These are phyloP conservation scores for Tulasnella calospora DNA, from an alignment of 768 basidiomycete species.

Conservation along the genomic window DNA sequence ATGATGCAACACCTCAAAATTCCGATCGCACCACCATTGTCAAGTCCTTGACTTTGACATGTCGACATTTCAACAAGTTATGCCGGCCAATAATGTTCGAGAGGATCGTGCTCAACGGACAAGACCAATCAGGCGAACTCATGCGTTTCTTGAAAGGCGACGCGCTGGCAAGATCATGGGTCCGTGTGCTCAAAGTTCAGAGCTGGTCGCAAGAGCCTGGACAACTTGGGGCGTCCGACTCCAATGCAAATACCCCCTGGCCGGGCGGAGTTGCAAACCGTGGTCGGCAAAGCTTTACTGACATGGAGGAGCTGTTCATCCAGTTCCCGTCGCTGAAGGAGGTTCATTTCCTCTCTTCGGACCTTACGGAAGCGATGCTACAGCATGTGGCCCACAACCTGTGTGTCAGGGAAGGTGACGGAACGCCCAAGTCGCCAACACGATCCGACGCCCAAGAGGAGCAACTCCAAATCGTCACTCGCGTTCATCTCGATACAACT, in stretches of 20 bases:
- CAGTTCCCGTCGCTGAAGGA: background rate
- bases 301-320: background rate
- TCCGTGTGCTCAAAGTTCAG: background rate
- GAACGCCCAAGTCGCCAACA: background rate
- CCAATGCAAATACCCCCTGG: background rate
- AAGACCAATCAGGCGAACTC: background rate
- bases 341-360: constrained; percentile 1
- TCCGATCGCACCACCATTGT: background rate
- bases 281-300: background rate
- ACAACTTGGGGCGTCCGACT: background rate
- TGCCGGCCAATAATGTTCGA: background rate
- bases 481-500: background rate
- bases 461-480: background rate
- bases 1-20: background rate
- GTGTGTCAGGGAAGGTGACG: background rate
- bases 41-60: constrained; percentile 1
- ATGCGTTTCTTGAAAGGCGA: background rate
- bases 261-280: background rate
- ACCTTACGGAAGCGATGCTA: background rate
- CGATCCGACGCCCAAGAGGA: background rate
- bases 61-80: background rate
- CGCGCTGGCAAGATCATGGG: background rate
- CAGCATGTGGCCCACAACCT: background rate
- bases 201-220: background rate
- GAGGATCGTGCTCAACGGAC: background rate